A percentile compares a stretch with the other conserved stretches of the same genome.
Conservation (phyloP, 768 basidiomycete species). For the Pholiota conissans region DNA sequence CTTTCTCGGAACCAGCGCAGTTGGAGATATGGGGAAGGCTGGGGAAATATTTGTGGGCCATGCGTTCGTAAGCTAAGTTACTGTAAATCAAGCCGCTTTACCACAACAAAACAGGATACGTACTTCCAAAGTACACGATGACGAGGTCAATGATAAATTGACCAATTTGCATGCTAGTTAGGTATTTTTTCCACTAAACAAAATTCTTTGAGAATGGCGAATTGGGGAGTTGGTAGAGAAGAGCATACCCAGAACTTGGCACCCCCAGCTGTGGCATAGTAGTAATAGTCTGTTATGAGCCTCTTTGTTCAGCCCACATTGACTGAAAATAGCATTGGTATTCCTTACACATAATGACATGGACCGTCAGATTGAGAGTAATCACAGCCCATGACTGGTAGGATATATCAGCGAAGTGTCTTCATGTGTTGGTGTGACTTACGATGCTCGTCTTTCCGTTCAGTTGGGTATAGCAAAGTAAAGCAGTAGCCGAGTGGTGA, state of each 20-base stretch:
- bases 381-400: constrained; percentile 95
- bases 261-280: constrained; percentile 97
- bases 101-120: constrained; percentile 32
- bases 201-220: not conserved
- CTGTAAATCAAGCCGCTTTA: constrained; percentile 3
- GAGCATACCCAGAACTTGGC: constrained; percentile 86
- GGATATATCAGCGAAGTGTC: constrained; percentile 6
- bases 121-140: constrained; percentile 93
- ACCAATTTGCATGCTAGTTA: constrained; percentile 94
- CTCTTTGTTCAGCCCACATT: not conserved
- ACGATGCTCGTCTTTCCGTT: constrained; percentile 94
- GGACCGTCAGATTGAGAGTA: constrained; percentile 84
- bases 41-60: constrained; percentile 62
- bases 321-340: not conserved
- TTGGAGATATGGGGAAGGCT: constrained; percentile 70
- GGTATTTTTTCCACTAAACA: constrained; percentile 94
- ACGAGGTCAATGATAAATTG: constrained; percentile 94
- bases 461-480: constrained; percentile 92
- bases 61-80: constrained; percentile 74
- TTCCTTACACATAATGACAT: constrained; percentile 94
- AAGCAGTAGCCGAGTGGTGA: constrained; percentile 97
- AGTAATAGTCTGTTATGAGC: constrained; percentile 86
- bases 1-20: constrained; percentile 87
- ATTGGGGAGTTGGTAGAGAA: not conserved
- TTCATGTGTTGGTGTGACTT: constrained; percentile 31